These are phyloP conservation scores for Neurospora crassa DNA, from an alignment of 2,329 filamentous ascomycete genomes.

Conservation along the genomic window DNA sequence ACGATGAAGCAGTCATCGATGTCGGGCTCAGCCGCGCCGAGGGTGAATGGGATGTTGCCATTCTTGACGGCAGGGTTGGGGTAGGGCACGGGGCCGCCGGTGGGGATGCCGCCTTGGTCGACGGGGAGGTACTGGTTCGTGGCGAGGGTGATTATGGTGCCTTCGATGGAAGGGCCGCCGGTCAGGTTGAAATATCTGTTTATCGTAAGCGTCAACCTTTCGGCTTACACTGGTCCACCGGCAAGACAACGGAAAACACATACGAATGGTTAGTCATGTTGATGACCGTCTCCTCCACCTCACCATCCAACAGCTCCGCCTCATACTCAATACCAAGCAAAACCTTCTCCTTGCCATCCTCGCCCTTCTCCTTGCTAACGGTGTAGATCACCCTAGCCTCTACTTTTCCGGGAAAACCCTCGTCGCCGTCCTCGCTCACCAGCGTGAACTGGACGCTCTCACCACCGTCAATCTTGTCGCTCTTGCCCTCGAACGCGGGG, in stretches of 20 bases:
- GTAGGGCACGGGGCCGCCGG: slow-evolving; percentile 53
- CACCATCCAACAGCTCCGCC: slow-evolving; percentile 61
- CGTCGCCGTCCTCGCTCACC: slow-evolving; percentile 69
- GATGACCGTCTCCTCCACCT: slow-evolving; percentile 79
- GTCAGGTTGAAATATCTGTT: slow-evolving; percentile 56
- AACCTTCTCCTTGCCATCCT: slow-evolving; percentile 50
- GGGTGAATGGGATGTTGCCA: slow-evolving; percentile 57
- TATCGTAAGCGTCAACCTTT: background rate
- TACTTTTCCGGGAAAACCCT: slow-evolving; percentile 83
- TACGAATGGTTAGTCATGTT: slow-evolving; percentile 95
- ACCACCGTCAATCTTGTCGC: slow-evolving; percentile 43
- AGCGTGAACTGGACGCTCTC: slow-evolving; percentile 59
- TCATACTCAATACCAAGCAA: slow-evolving; percentile 85
- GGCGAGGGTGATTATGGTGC: slow-evolving; percentile 57
- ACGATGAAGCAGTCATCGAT: slow-evolving; percentile 90
- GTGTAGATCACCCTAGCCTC: slow-evolving; percentile 72
- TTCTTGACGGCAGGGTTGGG: slow-evolving; percentile 58
- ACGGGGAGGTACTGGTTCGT: slow-evolving; percentile 61
- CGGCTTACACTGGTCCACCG: background rate
- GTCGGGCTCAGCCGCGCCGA: slow-evolving; percentile 61
- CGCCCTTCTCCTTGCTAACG: slow-evolving; percentile 48
- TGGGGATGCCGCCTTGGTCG: slow-evolving; percentile 66
- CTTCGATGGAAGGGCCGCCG: slow-evolving; percentile 41
- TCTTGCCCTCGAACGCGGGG: slow-evolving; percentile 35
- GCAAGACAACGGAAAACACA: slow-evolving; percentile 15